Conservation (phyloP, 441 rosid species). For the Jatropha podagrica region DNA sequence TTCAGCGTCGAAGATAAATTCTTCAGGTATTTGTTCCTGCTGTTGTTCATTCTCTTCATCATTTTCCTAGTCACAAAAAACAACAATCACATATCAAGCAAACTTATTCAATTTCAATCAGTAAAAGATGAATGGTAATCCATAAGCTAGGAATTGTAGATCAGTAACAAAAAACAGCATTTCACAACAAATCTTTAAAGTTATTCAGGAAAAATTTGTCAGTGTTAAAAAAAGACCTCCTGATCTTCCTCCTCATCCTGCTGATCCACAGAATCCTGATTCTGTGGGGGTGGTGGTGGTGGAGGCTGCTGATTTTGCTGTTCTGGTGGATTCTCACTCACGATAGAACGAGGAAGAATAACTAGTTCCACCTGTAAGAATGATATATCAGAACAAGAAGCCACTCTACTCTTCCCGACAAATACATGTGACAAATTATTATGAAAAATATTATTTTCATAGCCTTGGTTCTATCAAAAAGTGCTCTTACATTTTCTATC, state of each 20-base stretch:
- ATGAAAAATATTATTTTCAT: background rate
- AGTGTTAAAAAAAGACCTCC: slow-evolving; percentile 47
- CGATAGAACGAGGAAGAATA: slow-evolving; percentile 89
- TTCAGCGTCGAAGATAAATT: slow-evolving; percentile 97
- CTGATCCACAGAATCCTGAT: slow-evolving; percentile 75
- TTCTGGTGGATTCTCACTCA: slow-evolving; percentile 84
- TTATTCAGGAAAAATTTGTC: slow-evolving; percentile 10
- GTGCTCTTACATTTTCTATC: too few species aligned
- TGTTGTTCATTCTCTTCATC: slow-evolving; percentile 82
- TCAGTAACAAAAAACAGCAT: background rate
- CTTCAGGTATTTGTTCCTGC: slow-evolving; percentile 95
- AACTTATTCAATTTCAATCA: background rate
- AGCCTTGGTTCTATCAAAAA: too few species aligned
- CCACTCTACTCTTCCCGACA: background rate
- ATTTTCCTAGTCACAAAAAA: slow-evolving; percentile 48
- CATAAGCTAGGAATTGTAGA: background rate
- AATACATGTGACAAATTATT: background rate
- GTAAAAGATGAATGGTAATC: slow-evolving; percentile 10
- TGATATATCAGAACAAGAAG: slow-evolving; percentile 24
- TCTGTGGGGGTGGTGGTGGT: slow-evolving; percentile 94
- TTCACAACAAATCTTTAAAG: slow-evolving; percentile 6
- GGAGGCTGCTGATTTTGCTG: slow-evolving; percentile 94
- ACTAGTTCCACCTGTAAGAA: slow-evolving; percentile 88
- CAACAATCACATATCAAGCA: slow-evolving; percentile 13
- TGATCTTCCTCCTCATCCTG: slow-evolving; percentile 83